phyloP scores from a whole-genome alignment of 305 asterid species.

The Fraxinus latifolia region DNA sequence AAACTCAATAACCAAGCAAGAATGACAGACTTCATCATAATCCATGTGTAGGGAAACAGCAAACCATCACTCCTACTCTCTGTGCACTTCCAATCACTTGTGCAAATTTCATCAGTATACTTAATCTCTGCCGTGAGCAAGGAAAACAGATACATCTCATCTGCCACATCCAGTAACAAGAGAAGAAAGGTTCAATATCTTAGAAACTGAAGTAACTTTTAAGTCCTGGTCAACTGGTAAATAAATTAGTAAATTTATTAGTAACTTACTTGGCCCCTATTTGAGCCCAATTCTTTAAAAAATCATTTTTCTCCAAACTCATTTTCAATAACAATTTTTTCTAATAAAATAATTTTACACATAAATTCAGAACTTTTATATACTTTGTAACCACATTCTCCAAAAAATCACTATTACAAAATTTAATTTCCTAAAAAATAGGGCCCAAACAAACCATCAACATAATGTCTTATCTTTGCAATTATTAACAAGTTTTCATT shows the following conservation, averaged over 20 bases:
- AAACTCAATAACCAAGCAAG: constrained; percentile 1
- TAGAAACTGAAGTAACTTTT: not conserved
- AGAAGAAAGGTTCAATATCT: not conserved
- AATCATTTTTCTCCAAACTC: not conserved
- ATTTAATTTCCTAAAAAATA: not conserved
- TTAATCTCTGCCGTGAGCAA: constrained; percentile 24
- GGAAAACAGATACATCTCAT: constrained; percentile 25
- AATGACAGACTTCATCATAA: not conserved
- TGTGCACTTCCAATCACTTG: constrained; percentile 20
- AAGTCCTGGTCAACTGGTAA: not conserved
- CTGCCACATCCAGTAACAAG: constrained; percentile 30
- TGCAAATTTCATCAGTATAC: constrained; percentile 18
- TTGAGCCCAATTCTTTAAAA: not conserved
- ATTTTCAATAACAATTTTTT: too few relatives aligned
- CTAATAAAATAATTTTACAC: not conserved
- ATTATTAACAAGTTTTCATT: not conserved
- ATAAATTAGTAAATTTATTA: not conserved
- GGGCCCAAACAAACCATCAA: not conserved
- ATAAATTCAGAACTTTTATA: not conserved
- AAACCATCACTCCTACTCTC: constrained; percentile 26
- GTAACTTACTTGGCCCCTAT: not conserved
- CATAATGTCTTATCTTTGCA: not conserved
- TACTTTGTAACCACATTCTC: not conserved
- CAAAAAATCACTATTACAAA: not conserved
- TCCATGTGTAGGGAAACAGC: not conserved